These are phyloP conservation scores for Xylaria castorea DNA, from an alignment of 495 filamentous ascomycete genomes.

Conservation along the genomic window DNA sequence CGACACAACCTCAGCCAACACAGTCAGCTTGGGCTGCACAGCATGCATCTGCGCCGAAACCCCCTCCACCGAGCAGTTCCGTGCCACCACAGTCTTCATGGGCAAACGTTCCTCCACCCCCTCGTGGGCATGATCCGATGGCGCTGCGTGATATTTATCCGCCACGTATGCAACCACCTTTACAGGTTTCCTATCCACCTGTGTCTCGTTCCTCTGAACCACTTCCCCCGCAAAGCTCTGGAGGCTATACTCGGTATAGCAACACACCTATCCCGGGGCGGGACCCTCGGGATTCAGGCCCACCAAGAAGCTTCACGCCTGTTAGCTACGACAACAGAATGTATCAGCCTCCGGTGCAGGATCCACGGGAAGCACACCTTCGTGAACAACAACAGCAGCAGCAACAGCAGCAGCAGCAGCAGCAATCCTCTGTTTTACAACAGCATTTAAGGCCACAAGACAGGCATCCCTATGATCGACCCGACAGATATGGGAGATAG, in stretches of 20 bases:
- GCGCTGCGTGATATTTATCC: conserved; percentile 43
- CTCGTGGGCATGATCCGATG: conserved; percentile 46
- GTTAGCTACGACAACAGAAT: conserved; percentile 38
- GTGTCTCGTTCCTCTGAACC: conserved; percentile 44
- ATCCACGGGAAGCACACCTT: conserved; percentile 39
- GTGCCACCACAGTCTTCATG: conserved; percentile 49
- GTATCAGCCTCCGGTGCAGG: conserved; percentile 36
- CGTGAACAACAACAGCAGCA: conserved; percentile 40
- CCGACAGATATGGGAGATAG: conserved; percentile 42
- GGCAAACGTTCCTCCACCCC: conserved; percentile 43
- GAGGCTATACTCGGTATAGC: conserved; percentile 40
- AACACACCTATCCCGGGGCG: conserved; percentile 40
- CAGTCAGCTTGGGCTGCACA: conserved; percentile 54
- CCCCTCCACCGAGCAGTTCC: conserved; percentile 44
- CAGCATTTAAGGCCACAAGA: conserved; percentile 47
- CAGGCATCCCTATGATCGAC: conserved; percentile 39
- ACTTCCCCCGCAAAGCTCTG: conserved; percentile 36
- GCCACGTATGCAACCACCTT: conserved; percentile 39
- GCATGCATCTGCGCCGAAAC: conserved; percentile 49
- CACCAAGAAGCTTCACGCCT: conserved; percentile 42
- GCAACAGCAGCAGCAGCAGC: conserved; percentile 35
- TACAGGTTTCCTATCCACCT: conserved; percentile 41
- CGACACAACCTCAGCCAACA: conserved; percentile 45
- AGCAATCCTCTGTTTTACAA: conserved; percentile 40
- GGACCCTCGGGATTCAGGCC: conserved; percentile 42